These are phyloP conservation scores for Pythium aristosporum DNA, from an alignment of 352 stramenopile species.

Conservation along the genomic window DNA sequence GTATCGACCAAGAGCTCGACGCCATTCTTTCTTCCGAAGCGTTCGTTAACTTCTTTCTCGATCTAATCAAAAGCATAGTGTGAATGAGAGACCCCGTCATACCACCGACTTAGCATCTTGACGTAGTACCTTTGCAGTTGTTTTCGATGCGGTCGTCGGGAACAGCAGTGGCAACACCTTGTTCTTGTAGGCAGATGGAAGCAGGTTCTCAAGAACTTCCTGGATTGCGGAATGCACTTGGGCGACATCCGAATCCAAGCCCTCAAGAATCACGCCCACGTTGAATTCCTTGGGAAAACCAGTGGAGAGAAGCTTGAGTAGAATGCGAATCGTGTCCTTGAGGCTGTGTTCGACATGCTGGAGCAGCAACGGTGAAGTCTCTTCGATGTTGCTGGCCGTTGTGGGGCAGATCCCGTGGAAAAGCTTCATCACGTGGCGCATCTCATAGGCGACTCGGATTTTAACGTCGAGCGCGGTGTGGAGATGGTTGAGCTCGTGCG, in stretches of 20 bases:
- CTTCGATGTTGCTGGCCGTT: conserved; percentile 70
- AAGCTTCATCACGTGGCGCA: conserved; percentile 68
- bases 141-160: conserved; percentile 52
- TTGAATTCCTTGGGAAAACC: conserved; percentile 85
- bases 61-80: conserved; percentile 40
- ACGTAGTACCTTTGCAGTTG: conserved; percentile 33
- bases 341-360: conserved; percentile 79
- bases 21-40: conserved; percentile 46
- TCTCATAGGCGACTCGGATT: conserved; percentile 70
- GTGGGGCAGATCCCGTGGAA: conserved; percentile 74
- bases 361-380: conserved; percentile 68
- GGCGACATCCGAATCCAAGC: conserved; percentile 59
- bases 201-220: conserved; percentile 81
- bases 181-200: conserved; percentile 71
- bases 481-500: conserved; percentile 45
- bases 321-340: conserved; percentile 65
- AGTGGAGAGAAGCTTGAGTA: conserved; percentile 80
- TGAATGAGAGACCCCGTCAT: not conserved
- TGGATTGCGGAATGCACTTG: conserved; percentile 83
- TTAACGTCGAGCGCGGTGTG: conserved; percentile 66
- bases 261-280: conserved; percentile 79
- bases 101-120: conserved; percentile 21
- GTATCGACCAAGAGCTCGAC: conserved; percentile 71
- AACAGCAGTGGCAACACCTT: conserved; percentile 77
- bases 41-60: conserved; percentile 44